Base-by-base conservation (phyloP, 441 rosid genomes). In the Pelargonium myrrhifolium region DNA sequence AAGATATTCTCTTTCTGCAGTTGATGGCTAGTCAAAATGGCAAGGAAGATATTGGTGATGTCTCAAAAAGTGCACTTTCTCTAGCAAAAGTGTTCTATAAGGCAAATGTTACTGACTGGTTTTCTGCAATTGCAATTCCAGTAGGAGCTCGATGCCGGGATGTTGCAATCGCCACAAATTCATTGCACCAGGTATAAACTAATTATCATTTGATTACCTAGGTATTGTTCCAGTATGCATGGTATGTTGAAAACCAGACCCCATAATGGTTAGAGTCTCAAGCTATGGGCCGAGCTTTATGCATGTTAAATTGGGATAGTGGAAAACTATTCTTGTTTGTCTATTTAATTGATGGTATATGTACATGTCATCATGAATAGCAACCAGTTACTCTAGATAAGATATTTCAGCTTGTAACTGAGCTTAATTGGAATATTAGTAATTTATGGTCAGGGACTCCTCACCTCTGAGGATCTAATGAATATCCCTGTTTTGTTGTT, bases 91-190 rank as follows among this genome's bases (percentile, higher is more conserved):
- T 91, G 4, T 85, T 75, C 45, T 91, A 89, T 76, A 74, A 66
- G 74, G 86, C 90, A 51, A 80, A 84, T 74, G 64, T 83, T 56
- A 65, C 70, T 62, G 92, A 87, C 65, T 85, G 93, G 93, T 77
- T 89, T 67, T 88, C 97, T 20, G 87, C 81, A 1, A 74, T 77
- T 72, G 89, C 86, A 6, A 76, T 89, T 64, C 97, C 97, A 22
- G 69, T 89, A 49, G 98, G 97, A 37, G 95, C 97, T 39, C 93
- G 71, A 66, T 87, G 82, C 75, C 83, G 86, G 81, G 95, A 93
- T 74, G 53, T 93, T 47, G 83, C 75, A 68, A 67, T 74, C 64
- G 53, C 74, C 65, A 4, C 68, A 20, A 75, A 76, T 58, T 78
- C 80, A 76, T 80, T 70, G 65, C 72, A 75, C 69, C 81, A 83